A percentile compares a stretch with the other conserved stretches of the same genome.
Conservation (phyloP, 805 yeast genomes). For the Metschnikowia koreensis region DNA sequence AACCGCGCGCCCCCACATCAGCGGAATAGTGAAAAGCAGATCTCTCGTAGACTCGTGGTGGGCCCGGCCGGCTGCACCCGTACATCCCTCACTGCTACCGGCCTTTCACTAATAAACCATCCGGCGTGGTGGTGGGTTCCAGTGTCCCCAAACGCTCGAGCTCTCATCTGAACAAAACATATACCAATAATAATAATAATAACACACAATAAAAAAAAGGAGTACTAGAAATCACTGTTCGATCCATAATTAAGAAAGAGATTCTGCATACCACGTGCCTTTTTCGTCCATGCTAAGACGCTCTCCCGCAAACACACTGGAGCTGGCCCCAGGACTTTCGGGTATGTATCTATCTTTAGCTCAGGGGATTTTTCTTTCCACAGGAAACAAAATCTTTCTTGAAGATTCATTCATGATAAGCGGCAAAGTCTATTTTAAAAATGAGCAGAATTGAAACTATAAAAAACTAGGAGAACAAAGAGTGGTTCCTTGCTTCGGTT, state of each 20-base stretch:
- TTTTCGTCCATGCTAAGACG: conserved; percentile 6
- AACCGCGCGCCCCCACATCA: too few species aligned
- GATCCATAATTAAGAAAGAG: too few species aligned
- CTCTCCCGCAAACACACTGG: conserved; percentile 7
- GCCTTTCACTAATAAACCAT: neutral
- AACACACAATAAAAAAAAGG: too few species aligned
- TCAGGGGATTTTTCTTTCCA: neutral
- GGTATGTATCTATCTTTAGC: conserved; percentile 3
- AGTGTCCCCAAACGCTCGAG: neutral
- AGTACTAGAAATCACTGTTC: too few species aligned
- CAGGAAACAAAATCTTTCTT: neutral
- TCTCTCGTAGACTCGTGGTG: too few species aligned
- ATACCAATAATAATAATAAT: too few species aligned
- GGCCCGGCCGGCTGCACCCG: conserved; percentile 1
- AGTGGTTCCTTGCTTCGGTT: too few species aligned
- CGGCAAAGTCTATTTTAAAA: neutral
- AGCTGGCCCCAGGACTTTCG: conserved; percentile 2
- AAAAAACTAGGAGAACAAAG: too few species aligned
- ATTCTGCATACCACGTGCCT: neutral
- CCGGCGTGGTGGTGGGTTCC: neutral
- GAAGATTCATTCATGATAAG: neutral
- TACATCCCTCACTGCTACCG: conserved; percentile 4
- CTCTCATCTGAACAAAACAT: neutral
- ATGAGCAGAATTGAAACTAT: too few species aligned
- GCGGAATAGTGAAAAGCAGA: neutral